A percentile compares a stretch with the other conserved stretches of the same genome.
phyloP scores from a whole-genome alignment of 2,329 filamentous ascomycete species.

The Diaporthe velutina region DNA sequence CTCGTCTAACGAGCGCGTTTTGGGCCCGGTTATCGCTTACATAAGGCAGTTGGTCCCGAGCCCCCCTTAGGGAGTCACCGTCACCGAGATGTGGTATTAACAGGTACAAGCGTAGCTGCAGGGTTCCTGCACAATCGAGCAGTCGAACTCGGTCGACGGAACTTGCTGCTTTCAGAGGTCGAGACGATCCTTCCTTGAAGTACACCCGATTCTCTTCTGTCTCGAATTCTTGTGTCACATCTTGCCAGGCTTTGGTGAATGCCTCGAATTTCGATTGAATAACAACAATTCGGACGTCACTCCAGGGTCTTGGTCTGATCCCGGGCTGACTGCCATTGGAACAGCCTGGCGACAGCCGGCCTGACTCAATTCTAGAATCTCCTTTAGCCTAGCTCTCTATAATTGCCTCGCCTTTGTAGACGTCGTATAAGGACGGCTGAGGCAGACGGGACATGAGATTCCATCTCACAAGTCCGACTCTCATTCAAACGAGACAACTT shows the following conservation, averaged over 20 bases:
- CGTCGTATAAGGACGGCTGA: slow-evolving; percentile 19
- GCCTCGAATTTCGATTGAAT: background rate
- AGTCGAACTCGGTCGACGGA: background rate
- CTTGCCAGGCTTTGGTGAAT: background rate
- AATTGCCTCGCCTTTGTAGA: slow-evolving; percentile 13
- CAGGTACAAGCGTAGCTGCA: background rate
- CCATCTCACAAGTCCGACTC: background rate
- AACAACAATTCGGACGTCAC: background rate
- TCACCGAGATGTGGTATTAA: background rate
- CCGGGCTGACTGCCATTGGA: background rate
- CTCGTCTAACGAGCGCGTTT: slow-evolving; percentile 14
- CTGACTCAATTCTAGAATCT: slow-evolving; percentile 31
- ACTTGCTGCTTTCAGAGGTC: background rate
- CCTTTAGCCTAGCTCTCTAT: slow-evolving; percentile 4
- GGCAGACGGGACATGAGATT: slow-evolving; percentile 8
- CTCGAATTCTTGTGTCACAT: background rate
- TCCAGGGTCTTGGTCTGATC: background rate
- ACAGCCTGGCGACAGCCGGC: slow-evolving; percentile 17
- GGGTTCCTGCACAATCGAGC: background rate
- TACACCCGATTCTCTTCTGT: background rate
- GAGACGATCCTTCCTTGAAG: background rate
- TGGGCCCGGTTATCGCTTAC: slow-evolving; percentile 9
- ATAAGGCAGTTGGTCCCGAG: background rate
- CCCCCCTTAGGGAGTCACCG: background rate
- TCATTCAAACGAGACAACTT: background rate